Percentiles rank a stretch among this genome's conserved stretches.
Conservation (phyloP, 1,139 yeast species). For the Maudiozyma humilis region DNA sequence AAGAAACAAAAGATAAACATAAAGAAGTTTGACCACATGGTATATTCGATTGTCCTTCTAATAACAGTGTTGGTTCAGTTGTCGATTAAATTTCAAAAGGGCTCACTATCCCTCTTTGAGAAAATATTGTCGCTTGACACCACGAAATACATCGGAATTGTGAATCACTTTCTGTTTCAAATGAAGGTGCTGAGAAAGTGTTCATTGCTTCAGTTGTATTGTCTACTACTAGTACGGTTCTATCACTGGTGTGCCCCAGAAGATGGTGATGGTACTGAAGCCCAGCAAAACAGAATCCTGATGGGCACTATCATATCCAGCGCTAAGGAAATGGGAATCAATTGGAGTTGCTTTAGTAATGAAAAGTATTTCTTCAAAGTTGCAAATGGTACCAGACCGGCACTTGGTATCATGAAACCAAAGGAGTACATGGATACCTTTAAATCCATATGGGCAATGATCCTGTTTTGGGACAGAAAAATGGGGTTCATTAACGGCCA, state of each 20-base stretch:
- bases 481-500: constrained; percentile 25
- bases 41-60: constrained; percentile 20
- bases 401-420: constrained; percentile 12
- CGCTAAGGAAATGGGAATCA: constrained; percentile 26
- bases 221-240: constrained; percentile 23
- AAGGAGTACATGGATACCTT: constrained; percentile 15
- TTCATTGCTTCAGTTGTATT: constrained; percentile 24
- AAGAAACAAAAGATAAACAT: constrained; percentile 10
- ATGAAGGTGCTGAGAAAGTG: constrained; percentile 24
- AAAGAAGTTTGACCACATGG: constrained; percentile 23
- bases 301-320: constrained; percentile 26
- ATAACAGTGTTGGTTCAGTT: constrained; percentile 22
- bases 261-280: constrained; percentile 28
- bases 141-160: constrained; percentile 20
- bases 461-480: constrained; percentile 29
- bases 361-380: constrained; percentile 16
- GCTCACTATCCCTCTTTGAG: constrained; percentile 6
- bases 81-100: constrained; percentile 17
- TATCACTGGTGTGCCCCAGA: constrained; percentile 31
- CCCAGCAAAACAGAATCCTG: constrained; percentile 25
- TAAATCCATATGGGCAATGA: constrained; percentile 24
- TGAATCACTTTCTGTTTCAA: constrained; percentile 20
- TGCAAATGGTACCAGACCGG: constrained; percentile 16
- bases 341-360: constrained; percentile 21
- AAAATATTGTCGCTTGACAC: constrained; percentile 19